phyloP scores from a whole-genome alignment of 1,284 basidiomycete genomes.

The Pseudozyma sp. region DNA sequence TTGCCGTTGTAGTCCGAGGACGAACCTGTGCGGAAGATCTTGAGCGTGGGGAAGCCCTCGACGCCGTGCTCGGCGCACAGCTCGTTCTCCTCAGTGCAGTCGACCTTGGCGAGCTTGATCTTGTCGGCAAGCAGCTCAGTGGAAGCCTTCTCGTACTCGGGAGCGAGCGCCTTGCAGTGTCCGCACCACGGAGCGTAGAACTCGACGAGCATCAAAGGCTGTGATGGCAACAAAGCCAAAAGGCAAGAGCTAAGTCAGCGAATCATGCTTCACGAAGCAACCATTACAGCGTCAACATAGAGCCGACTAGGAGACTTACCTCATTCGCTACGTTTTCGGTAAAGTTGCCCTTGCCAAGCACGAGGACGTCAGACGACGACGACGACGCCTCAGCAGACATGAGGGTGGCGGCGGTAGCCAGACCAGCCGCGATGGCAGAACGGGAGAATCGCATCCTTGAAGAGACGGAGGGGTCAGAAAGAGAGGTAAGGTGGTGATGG shows the following conservation, averaged over 20 bases:
- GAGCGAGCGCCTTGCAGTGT: constrained; percentile 78
- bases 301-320: constrained; percentile 25
- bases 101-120: constrained; percentile 89
- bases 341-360: constrained; percentile 80
- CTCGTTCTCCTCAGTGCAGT: constrained; percentile 74
- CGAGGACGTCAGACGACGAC: constrained; percentile 82
- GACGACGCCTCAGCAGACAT: constrained; percentile 73
- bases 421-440: constrained; percentile 51
- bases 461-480: background rate
- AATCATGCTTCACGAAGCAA: no score
- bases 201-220: constrained; percentile 89
- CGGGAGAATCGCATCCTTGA: constrained; percentile 52
- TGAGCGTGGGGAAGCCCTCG: constrained; percentile 89
- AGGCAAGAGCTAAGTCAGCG: constrained; percentile 1
- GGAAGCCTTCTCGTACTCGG: constrained; percentile 92
- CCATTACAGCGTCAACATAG: no score
- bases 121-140: constrained; percentile 84
- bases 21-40: constrained; percentile 89
- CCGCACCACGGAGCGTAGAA: constrained; percentile 90
- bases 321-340: constrained; percentile 76
- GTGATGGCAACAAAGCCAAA: constrained; percentile 51
- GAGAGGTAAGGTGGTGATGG: background rate
- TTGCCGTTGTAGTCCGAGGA: constrained; percentile 83
- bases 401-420: constrained; percentile 53
- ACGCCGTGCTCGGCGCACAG: constrained; percentile 75